phyloP scores from a whole-genome alignment of 2,329 filamentous ascomycete genomes.

The Paraphaeosphaeria minitans region DNA sequence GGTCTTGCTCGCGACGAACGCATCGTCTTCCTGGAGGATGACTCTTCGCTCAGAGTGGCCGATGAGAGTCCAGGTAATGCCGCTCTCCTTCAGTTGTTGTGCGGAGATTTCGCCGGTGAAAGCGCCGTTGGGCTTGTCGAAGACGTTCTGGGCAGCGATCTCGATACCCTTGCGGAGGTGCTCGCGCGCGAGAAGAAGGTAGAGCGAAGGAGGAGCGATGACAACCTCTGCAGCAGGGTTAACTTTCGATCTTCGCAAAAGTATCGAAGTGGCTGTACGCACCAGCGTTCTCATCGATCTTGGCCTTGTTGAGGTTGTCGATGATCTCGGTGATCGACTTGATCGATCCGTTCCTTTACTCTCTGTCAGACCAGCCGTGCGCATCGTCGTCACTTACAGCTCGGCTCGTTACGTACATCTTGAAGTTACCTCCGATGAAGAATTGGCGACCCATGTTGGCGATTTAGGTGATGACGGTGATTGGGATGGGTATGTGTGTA shows the following conservation, averaged over 20 bases:
- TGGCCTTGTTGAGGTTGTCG: conserved; percentile 82
- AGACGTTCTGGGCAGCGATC: conserved; percentile 96
- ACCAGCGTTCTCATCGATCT: conserved; percentile 78
- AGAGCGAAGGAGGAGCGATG: conserved; percentile 86
- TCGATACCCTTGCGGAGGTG: conserved; percentile 76
- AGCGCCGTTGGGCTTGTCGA: conserved; percentile 93
- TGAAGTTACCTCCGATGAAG: conserved; percentile 99
- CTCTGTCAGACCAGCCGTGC: conserved; percentile 23
- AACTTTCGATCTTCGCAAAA: neutral
- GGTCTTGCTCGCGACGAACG: conserved; percentile 88
- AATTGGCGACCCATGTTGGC: conserved; percentile 90
- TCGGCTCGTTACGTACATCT: conserved; percentile 70
- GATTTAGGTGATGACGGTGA: conserved; percentile 12
- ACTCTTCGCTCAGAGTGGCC: conserved; percentile 96
- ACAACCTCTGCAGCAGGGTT: conserved; percentile 75
- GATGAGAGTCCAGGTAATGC: conserved; percentile 87
- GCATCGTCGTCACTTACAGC: conserved; percentile 26
- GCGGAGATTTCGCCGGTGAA: conserved; percentile 97
- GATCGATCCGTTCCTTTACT: conserved; percentile 84
- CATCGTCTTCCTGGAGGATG: conserved; percentile 82
- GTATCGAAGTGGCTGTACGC: conserved; percentile 36
- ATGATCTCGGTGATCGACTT: conserved; percentile 91
- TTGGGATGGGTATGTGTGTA: conserved; percentile 10
- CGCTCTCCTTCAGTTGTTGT: conserved; percentile 84
- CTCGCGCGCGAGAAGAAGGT: conserved; percentile 85